phyloP scores from a whole-genome alignment of 2,329 filamentous ascomycete species.

The Colletotrichum coccodes region DNA sequence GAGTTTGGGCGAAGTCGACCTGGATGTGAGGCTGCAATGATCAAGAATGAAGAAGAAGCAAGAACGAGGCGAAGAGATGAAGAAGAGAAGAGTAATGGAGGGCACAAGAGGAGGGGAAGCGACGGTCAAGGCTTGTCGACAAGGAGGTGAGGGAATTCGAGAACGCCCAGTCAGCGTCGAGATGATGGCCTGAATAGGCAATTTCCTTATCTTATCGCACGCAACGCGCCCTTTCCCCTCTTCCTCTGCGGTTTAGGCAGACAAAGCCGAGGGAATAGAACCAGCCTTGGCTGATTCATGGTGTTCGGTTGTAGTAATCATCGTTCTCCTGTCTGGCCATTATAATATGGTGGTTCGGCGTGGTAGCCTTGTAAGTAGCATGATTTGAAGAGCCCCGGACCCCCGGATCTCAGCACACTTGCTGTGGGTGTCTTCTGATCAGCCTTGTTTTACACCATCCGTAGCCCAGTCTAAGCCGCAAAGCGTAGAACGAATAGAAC shows the following conservation, averaged over 20 bases:
- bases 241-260: background rate
- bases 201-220: conserved; percentile 30
- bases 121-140: background rate
- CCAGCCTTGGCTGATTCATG: background rate
- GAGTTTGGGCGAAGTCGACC: background rate
- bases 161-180: conserved; percentile 25
- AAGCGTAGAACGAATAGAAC: conserved; percentile 7
- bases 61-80: background rate
- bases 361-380: background rate
- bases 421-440: background rate
- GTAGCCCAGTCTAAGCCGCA: background rate
- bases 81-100: background rate
- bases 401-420: background rate
- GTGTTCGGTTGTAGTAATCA: too few relatives aligned
- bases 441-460: background rate
- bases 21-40: background rate
- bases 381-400: background rate
- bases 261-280: background rate
- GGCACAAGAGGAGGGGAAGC: background rate
- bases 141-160: background rate
- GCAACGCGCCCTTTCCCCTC: background rate
- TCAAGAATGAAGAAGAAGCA: background rate
- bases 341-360: background rate
- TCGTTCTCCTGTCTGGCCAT: too few relatives aligned
- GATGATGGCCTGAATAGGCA: conserved; percentile 31